These are phyloP conservation scores for Epichloe glyceriae DNA, from an alignment of 2,329 filamentous ascomycete genomes.

Conservation along the genomic window DNA sequence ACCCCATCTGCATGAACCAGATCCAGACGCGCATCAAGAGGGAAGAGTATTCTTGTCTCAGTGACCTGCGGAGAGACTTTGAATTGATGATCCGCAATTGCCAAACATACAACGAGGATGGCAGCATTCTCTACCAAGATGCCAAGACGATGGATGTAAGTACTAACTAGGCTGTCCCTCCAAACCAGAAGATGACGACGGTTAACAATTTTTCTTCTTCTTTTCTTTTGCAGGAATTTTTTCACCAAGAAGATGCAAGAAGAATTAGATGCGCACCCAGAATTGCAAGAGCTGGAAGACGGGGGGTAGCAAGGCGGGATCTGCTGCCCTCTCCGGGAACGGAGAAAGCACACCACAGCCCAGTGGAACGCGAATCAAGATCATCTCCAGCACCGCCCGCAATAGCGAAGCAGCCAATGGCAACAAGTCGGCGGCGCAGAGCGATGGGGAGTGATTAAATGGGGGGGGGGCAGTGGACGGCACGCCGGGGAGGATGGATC, in stretches of 20 bases:
- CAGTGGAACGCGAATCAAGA: conserved; percentile 54
- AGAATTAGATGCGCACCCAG: conserved; percentile 38
- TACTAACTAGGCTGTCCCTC: not conserved
- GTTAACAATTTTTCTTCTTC: not conserved
- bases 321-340: conserved; percentile 32
- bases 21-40: conserved; percentile 94
- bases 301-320: conserved; percentile 24
- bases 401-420: conserved; percentile 21
- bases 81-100: conserved; percentile 80
- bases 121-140: conserved; percentile 81
- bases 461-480: not conserved
- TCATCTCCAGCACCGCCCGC: conserved; percentile 35
- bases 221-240: conserved; percentile 34
- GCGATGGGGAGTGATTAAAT: conserved; percentile 37
- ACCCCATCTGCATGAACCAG: conserved; percentile 90
- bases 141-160: conserved; percentile 85
- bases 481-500: not conserved
- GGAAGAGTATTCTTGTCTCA: conserved; percentile 75
- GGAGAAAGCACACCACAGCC: conserved; percentile 54
- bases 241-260: conserved; percentile 42
- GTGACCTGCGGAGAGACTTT: conserved; percentile 73
- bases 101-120: conserved; percentile 92
- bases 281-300: conserved; percentile 43
- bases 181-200: not conserved
- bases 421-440: conserved; percentile 29